Conservation (phyloP, 2,329 filamentous ascomycete genomes). For the Dryadomyces quercus-mongolicae region DNA sequence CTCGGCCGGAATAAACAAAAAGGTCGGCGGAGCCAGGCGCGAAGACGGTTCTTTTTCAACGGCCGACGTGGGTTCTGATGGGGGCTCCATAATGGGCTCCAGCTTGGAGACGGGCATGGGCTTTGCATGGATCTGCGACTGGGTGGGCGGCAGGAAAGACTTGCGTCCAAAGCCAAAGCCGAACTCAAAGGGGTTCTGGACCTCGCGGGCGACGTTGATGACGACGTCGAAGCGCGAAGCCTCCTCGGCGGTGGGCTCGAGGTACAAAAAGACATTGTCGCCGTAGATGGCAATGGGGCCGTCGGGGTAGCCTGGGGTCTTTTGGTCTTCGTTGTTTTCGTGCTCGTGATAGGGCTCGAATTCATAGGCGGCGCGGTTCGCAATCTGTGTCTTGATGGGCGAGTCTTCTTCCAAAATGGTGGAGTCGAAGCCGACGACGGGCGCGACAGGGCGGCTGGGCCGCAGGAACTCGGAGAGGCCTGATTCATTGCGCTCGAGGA, state of each 20-base stretch:
- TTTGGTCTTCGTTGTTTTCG: slow-evolving; percentile 66
- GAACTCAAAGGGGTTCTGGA: slow-evolving; percentile 58
- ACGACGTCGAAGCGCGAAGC: slow-evolving; percentile 70
- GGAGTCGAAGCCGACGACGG: slow-evolving; percentile 21
- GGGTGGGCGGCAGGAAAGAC: slow-evolving; percentile 4
- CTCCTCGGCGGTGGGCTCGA: slow-evolving; percentile 68
- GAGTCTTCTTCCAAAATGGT: slow-evolving; percentile 43
- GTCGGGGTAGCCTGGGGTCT: slow-evolving; percentile 71
- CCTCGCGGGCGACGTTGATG: slow-evolving; percentile 74
- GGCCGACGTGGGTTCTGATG: slow-evolving; percentile 20
- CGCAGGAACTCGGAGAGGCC: slow-evolving; percentile 47
- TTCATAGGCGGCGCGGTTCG: slow-evolving; percentile 45
- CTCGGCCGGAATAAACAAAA: slow-evolving; percentile 4
- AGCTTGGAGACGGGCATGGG: neutral
- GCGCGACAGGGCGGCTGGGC: slow-evolving; percentile 30
- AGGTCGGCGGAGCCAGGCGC: neutral
- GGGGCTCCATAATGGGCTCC: slow-evolving; percentile 20
- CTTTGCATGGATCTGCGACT: slow-evolving; percentile 32
- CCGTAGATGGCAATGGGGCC: slow-evolving; percentile 74
- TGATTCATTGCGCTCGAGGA: slow-evolving; percentile 46
- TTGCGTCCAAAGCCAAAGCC: neutral
- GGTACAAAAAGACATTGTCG: slow-evolving; percentile 65
- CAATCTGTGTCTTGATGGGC: slow-evolving; percentile 48
- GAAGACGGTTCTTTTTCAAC: neutral
- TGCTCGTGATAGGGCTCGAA: slow-evolving; percentile 51